Conservation (phyloP, 441 rosid genomes). For the Lepidium campestre region DNA sequence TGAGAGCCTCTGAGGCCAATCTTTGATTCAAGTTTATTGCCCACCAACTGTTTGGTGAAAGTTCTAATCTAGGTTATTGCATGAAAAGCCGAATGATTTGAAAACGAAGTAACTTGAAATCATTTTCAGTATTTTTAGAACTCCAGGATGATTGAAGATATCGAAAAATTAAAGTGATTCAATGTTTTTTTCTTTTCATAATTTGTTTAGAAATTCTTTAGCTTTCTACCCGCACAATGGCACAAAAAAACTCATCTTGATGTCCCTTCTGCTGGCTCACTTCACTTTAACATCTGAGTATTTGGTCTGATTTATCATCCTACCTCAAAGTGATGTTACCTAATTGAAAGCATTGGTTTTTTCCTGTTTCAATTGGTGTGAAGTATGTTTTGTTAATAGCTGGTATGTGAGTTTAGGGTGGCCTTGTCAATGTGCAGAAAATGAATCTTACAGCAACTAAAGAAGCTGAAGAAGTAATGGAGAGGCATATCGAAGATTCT, state of each 20-base stretch:
- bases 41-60: neutral
- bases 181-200: too few species aligned
- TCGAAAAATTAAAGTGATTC: neutral
- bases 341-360: neutral
- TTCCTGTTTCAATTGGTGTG: neutral
- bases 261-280: neutral
- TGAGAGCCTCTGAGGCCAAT: neutral
- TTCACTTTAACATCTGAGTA: neutral
- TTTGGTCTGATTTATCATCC: too few species aligned
- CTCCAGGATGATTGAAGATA: neutral
- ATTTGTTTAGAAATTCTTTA: too few species aligned
- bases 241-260: neutral
- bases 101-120: neutral
- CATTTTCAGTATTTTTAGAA: neutral
- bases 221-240: too few species aligned
- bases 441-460: conserved; percentile 87
- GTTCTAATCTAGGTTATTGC: neutral
- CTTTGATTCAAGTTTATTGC: neutral
- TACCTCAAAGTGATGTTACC: too few species aligned
- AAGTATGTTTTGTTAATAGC: neutral
- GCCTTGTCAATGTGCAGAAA: conserved; percentile 37
- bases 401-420: neutral
- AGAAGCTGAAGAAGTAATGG: conserved; percentile 64
- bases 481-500: conserved; percentile 82
- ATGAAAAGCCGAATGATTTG: neutral